Conservation (phyloP, 2,329 filamentous ascomycete species). For the Fusarium sp. region DNA sequence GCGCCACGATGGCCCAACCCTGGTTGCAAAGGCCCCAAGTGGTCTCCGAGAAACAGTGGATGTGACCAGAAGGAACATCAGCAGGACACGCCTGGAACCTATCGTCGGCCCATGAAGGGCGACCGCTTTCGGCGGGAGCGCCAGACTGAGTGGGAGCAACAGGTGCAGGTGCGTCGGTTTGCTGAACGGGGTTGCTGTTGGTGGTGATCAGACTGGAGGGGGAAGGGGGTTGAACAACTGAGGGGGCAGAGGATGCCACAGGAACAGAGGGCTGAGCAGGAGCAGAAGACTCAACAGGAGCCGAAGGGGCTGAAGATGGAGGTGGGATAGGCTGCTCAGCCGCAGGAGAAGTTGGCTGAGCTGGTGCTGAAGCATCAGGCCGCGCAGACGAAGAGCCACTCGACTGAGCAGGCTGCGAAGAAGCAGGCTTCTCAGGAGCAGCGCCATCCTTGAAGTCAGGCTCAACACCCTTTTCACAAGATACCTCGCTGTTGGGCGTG, state of each 20-base stretch:
- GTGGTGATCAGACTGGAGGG: conserved; percentile 3
- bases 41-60: conserved; percentile 32
- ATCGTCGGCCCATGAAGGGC: conserved; percentile 28
- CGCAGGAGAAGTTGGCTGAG: no score
- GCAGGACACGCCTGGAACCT: conserved; percentile 29
- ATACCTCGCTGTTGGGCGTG: conserved; percentile 22
- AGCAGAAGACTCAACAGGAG: background rate
- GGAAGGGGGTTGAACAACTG: background rate
- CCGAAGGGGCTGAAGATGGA: background rate
- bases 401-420: conserved; percentile 3
- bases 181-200: background rate
- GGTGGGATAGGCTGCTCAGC: background rate
- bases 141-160: background rate
- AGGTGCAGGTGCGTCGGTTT: background rate
- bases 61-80: conserved; percentile 8
- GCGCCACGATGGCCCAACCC: conserved; percentile 38
- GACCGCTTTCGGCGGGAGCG: conserved; percentile 1
- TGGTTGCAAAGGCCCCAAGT: conserved; percentile 42
- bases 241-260: background rate
- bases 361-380: background rate
- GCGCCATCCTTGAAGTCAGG: conserved; percentile 36
- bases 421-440: conserved; percentile 9
- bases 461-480: conserved; percentile 33
- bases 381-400: background rate
- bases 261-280: background rate